These are phyloP conservation scores for Xenoacremonium recifei DNA, from an alignment of 2,329 filamentous ascomycete genomes.

Conservation along the genomic window DNA sequence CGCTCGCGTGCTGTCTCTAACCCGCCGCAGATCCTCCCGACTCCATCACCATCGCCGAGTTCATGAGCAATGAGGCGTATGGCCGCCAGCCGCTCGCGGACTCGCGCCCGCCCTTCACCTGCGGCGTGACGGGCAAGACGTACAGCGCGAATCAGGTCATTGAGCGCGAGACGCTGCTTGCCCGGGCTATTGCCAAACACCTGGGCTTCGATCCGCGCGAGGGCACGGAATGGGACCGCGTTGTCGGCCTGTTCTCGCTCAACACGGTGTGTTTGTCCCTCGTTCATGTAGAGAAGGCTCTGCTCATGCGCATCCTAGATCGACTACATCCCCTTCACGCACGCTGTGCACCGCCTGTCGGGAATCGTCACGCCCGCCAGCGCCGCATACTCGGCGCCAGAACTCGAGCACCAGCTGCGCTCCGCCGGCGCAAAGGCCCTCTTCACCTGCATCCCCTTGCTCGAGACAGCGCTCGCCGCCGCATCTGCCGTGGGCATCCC, in stretches of 20 bases:
- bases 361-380: constrained; percentile 74
- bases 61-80: constrained; percentile 71
- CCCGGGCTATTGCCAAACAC: constrained; percentile 67
- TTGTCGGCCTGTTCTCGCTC: constrained; percentile 72
- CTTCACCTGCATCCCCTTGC: constrained; percentile 68
- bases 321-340: constrained; percentile 70
- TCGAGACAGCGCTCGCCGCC: constrained; percentile 63
- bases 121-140: constrained; percentile 68
- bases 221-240: constrained; percentile 79
- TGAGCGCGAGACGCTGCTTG: constrained; percentile 63
- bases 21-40: constrained; percentile 61
- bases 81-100: constrained; percentile 63
- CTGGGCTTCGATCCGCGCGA: constrained; percentile 69
- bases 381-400: constrained; percentile 67
- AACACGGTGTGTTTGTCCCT: constrained; percentile 61
- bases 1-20: constrained; percentile 6
- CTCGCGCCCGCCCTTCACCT: constrained; percentile 72
- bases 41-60: constrained; percentile 70
- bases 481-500: constrained; percentile 63
- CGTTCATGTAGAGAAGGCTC: neutral
- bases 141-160: constrained; percentile 63
- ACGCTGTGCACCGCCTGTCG: constrained; percentile 72
- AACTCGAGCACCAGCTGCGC: constrained; percentile 70
- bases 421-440: constrained; percentile 67
- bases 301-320: constrained; percentile 45